These are phyloP conservation scores for Candida anglica DNA, from an alignment of 805 yeast genomes.

Conservation along the genomic window DNA sequence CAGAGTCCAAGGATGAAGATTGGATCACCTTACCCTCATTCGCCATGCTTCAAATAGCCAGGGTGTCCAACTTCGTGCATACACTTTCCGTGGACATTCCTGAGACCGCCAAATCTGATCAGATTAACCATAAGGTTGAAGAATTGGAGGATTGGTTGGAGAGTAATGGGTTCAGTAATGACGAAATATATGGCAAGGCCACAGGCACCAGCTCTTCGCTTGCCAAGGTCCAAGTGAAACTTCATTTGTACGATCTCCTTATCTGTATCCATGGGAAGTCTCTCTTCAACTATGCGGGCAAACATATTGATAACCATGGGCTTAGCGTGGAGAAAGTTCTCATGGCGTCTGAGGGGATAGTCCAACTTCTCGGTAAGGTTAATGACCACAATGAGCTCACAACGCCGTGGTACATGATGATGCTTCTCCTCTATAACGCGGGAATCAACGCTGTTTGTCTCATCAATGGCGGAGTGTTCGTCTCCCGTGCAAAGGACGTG, in stretches of 20 bases:
- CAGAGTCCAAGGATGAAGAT: conserved; percentile 36
- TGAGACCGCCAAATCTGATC: conserved; percentile 23
- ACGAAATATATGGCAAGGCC: conserved; percentile 4
- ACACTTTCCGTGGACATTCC: conserved; percentile 22
- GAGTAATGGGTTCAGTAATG: conserved; percentile 29
- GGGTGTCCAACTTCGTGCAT: conserved; percentile 33
- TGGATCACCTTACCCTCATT: conserved; percentile 48
- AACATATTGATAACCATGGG: conserved; percentile 24
- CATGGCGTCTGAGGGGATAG: conserved; percentile 24
- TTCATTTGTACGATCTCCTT: conserved; percentile 36
- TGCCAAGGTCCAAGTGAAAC: conserved; percentile 31
- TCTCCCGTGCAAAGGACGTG: conserved; percentile 18
- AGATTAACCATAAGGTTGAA: conserved; percentile 27
- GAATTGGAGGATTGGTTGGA: conserved; percentile 29
- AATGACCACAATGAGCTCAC: conserved; percentile 22
- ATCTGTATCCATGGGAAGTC: conserved; percentile 32
- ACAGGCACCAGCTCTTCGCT: conserved; percentile 8
- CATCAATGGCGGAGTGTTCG: conserved; percentile 38
- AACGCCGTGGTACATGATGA: conserved; percentile 52
- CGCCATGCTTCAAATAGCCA: conserved; percentile 42
- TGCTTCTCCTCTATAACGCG: conserved; percentile 41
- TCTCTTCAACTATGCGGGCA: conserved; percentile 30
- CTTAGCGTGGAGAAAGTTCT: conserved; percentile 27
- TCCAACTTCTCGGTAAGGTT: conserved; percentile 25
- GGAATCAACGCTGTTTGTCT: conserved; percentile 40